Conservation (phyloP, 1,139 yeast species). For the Pichia inconspicua region DNA sequence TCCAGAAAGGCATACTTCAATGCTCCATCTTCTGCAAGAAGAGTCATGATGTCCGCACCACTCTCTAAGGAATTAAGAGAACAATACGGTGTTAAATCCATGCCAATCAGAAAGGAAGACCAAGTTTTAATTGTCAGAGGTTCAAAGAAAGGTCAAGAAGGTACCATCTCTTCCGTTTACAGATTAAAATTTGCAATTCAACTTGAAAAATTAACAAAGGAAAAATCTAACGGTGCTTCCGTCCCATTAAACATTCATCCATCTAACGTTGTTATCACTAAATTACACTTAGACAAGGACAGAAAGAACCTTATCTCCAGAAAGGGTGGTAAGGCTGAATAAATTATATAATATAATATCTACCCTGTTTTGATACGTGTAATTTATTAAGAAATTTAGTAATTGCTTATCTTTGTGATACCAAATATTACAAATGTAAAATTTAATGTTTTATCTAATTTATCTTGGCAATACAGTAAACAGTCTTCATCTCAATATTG, state of each 20-base stretch:
- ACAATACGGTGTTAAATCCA: slow-evolving; percentile 91
- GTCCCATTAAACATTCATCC: slow-evolving; percentile 98
- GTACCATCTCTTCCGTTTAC: slow-evolving; percentile 96
- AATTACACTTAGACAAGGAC: slow-evolving; percentile 97
- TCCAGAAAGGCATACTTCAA: slow-evolving; percentile 99
- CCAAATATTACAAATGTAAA: background rate
- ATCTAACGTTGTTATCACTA: slow-evolving; percentile 98
- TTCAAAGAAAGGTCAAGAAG: slow-evolving; percentile 99
- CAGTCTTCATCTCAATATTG: slow-evolving; percentile 32
- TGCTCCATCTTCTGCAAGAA: slow-evolving; percentile 95
- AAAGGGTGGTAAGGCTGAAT: slow-evolving; percentile 82
- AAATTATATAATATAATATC: slow-evolving; percentile 22
- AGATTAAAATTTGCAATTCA: slow-evolving; percentile 97
- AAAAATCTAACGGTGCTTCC: slow-evolving; percentile 97
- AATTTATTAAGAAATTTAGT: background rate
- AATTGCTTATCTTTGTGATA: background rate
- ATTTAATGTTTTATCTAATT: background rate
- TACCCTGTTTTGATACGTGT: background rate
- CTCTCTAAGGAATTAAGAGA: slow-evolving; percentile 98
- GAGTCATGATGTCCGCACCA: slow-evolving; percentile 96
- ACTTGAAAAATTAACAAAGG: slow-evolving; percentile 95
- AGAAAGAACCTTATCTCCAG: slow-evolving; percentile 95
- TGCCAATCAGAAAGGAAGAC: slow-evolving; percentile 98
- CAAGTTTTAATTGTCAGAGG: slow-evolving; percentile 96
- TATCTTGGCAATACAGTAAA: slow-evolving; percentile 20